These are phyloP conservation scores for Paramecium primaurelia DNA, from an alignment of 73 alveolate genomes.

Conservation along the genomic window DNA sequence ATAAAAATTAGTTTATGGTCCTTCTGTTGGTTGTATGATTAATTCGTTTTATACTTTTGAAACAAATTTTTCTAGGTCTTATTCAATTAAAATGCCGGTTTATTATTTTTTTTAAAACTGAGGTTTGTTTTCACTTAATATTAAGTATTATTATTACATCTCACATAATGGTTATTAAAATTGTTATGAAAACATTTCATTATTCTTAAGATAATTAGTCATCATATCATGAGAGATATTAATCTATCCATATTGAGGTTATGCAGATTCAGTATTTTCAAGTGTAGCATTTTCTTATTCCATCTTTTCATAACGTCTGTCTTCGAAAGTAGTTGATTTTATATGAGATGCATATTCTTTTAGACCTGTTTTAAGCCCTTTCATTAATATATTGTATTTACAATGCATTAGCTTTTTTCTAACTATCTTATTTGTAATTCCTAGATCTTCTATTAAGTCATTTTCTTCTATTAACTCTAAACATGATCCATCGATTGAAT, in stretches of 20 bases:
- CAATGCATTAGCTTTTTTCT: slow-evolving; percentile 72
- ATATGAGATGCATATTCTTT: background rate
- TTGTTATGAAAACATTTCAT: slow-evolving; percentile 30
- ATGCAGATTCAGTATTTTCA: slow-evolving; percentile 5
- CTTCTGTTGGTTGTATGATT: slow-evolving; percentile 79
- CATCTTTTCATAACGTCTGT: background rate
- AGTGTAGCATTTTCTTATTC: slow-evolving; percentile 32
- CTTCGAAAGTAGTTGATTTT: background rate
- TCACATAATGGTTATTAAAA: slow-evolving; percentile 35
- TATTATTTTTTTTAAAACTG: background rate
- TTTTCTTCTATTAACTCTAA: slow-evolving; percentile 68
- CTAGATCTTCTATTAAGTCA: slow-evolving; percentile 70
- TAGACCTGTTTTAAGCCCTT: slow-evolving; percentile 15
- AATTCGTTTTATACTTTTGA: slow-evolving; percentile 65
- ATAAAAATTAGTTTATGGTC: slow-evolving; percentile 77
- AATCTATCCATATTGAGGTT: background rate
- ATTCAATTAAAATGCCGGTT: slow-evolving; percentile 10
- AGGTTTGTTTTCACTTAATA: background rate
- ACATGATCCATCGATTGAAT: slow-evolving; percentile 80
- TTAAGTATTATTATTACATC: background rate
- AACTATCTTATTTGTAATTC: slow-evolving; percentile 68
- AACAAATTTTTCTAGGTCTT: slow-evolving; percentile 56
- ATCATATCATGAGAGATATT: slow-evolving; percentile 33
- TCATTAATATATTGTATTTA: background rate
- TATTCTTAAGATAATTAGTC: slow-evolving; percentile 40